Evolutionary conservation across 192 early-diverging fungal species (phyloP).

Genomic region (Chytriomyces sp.): DNA sequence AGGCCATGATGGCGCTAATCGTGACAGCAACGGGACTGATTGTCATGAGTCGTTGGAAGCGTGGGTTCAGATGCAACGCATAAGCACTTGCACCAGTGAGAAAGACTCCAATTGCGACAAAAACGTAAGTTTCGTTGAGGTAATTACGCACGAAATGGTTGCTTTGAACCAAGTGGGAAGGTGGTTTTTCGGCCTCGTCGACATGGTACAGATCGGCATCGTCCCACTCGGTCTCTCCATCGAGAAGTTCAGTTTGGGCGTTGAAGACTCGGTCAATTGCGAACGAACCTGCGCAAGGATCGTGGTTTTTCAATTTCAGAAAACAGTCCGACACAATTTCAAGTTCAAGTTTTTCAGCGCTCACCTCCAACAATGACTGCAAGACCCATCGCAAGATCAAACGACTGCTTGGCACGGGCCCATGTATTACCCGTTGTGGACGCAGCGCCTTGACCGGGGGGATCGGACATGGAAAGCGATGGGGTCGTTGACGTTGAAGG

Average conservation of each 20-base stretch:
- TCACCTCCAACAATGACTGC: background rate
- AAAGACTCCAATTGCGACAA: background rate
- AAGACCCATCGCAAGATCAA: background rate
- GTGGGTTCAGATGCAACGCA: background rate
- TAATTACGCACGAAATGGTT: background rate
- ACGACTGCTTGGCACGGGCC: background rate
- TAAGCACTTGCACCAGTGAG: background rate
- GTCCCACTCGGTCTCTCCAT: background rate
- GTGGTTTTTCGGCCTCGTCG: background rate
- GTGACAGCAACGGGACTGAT: background rate
- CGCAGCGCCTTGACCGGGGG: too few relatives aligned
- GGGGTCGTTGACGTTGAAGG: too few relatives aligned
- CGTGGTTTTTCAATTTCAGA: too few relatives aligned
- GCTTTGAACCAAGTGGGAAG: background rate
- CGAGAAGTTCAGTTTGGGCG: background rate
- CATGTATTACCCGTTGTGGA: too few relatives aligned
- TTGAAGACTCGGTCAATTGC: constrained; percentile 16
- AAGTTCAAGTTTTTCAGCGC: background rate
- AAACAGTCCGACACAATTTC: too few relatives aligned
- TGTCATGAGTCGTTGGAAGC: background rate
- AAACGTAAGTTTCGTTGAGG: background rate
- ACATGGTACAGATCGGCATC: background rate
- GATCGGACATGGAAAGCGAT: too few relatives aligned
- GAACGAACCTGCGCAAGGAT: background rate
- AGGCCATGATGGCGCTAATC: background rate